Conservation (phyloP, 306 rosid genomes). For the Canavalia ensiformis region DNA sequence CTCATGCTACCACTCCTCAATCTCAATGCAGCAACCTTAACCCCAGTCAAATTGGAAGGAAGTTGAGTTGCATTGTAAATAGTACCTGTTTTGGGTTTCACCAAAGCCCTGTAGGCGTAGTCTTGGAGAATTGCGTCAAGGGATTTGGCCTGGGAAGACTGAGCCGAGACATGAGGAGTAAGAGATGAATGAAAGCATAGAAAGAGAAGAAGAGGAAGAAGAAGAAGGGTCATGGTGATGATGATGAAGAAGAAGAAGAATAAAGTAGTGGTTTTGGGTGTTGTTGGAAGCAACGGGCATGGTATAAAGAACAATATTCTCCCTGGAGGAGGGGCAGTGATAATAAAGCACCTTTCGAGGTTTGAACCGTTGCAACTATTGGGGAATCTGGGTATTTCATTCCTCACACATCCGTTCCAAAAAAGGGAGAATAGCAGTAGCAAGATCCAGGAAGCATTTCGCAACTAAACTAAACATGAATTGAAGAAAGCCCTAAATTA, state of each 20-base stretch:
- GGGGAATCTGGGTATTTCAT: neutral
- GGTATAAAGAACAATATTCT: conserved; percentile 48
- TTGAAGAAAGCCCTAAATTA: conserved; percentile 6
- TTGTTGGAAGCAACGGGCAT: conserved; percentile 51
- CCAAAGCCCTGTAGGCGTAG: conserved; percentile 56
- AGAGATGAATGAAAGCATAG: conserved; percentile 33
- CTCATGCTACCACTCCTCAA: conserved; percentile 80
- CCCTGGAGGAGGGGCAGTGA: neutral
- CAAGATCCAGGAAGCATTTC: neutral
- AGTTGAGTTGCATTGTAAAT: conserved; percentile 48
- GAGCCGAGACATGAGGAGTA: conserved; percentile 49
- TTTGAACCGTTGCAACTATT: conserved; percentile 62
- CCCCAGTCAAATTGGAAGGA: conserved; percentile 58
- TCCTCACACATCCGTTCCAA: too few relatives aligned
- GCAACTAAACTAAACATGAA: neutral
- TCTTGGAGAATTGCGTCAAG: conserved; percentile 60
- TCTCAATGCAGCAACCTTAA: conserved; percentile 62
- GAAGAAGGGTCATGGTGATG: conserved; percentile 34
- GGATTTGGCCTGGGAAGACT: conserved; percentile 31
- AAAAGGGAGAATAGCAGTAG: too few relatives aligned
- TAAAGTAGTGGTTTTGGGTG: neutral
- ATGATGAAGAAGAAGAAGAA: conserved; percentile 45
- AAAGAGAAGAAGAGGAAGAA: conserved; percentile 53
- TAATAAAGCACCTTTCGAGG: conserved; percentile 63
- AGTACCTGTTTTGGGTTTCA: conserved; percentile 46